Evolutionary conservation across 148 eudicot species (phyloP).

Genomic region (Tetragonia tetragonoides): DNA sequence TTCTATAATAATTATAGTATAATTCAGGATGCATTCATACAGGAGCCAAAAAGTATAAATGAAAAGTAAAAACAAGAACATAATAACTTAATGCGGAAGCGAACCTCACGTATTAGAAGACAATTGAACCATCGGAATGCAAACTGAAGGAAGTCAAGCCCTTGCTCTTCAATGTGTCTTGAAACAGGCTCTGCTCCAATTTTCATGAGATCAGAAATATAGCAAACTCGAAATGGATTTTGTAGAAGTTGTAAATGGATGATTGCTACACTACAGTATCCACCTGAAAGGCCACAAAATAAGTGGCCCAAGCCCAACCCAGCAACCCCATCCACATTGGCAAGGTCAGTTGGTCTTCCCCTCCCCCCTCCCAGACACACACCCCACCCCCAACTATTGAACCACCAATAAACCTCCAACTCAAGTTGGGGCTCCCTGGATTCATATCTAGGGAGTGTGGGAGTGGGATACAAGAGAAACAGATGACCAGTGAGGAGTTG

Average conservation of each 20-base stretch:
- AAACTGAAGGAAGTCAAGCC: constrained; percentile 96
- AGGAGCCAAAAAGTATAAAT: background rate
- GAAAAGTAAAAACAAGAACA: no score
- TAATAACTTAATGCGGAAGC: constrained; percentile 16
- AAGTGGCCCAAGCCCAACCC: background rate
- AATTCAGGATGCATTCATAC: background rate
- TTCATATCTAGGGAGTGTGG: no score
- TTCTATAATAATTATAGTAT: background rate
- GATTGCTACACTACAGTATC: background rate
- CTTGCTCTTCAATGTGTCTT: constrained; percentile 92
- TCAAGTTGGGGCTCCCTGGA: no score
- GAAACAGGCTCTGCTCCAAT: constrained; percentile 70
- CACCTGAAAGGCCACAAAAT: background rate
- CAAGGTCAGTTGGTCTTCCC: no score
- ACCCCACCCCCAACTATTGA: no score
- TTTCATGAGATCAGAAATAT: background rate
- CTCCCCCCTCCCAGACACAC: no score
- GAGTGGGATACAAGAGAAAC: no score
- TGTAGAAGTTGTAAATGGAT: background rate
- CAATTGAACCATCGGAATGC: constrained; percentile 99
- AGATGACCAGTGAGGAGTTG: no score
- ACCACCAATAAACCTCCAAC: no score
- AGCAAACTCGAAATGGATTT: background rate
- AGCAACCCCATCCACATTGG: no score
- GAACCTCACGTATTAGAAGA: constrained; percentile 96